Evolutionary conservation across 139 green algal genomes (phyloP), one percentile per base, ranked within the genome.

Genomic region (Picochlorum sp.): DNA sequence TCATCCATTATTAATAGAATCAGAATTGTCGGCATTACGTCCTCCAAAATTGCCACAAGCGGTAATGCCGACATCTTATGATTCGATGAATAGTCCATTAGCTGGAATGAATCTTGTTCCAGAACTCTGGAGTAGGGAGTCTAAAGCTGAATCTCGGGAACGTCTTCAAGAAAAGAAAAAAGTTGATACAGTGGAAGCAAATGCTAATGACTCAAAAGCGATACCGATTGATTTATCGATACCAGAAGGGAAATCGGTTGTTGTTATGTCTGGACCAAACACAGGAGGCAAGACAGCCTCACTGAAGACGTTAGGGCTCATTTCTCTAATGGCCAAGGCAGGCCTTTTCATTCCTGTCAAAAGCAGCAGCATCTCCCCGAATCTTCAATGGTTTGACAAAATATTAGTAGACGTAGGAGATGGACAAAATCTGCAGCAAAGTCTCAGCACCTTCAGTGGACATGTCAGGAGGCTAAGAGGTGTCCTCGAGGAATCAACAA

Each of bases 211-310:
- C 8, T 24, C 30, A 69, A 33, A 60, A 43, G 26, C 25, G 10
- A 24, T 29, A 12, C 25, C 33, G 0, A 63, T 81, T 30, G 78
- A 89, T 55, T 59, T 93, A 10, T 39, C 35, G 14, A 64, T 91
- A 16, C 67, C 63, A 7, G 5, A 50, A 12, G 65, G 66, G 2
- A 62, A 70, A 9, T 22, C 31, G 10, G 78, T 84, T 24, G 84
- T 89, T 29, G 71, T 69, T 33, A 77, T 93, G 20, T 89, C 80
- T 10, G 86, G 86, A 0, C 85, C 86, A 31, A 91, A 90, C 68
- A 89, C 85, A 51, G 85, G 59, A 12, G 85, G 85, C 39, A 94
- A 94, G 63, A 94, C 85, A 1, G 85, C 85, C 1, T 69, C 77
- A 8, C 71, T 94, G 26, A 94, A 94, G 40, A 60, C 84, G 0